A percentile compares a stretch with the other conserved stretches of the same genome.
Evolutionary conservation across 768 basidiomycete species (phyloP).

Genomic region (Suillus ampliporus): DNA sequence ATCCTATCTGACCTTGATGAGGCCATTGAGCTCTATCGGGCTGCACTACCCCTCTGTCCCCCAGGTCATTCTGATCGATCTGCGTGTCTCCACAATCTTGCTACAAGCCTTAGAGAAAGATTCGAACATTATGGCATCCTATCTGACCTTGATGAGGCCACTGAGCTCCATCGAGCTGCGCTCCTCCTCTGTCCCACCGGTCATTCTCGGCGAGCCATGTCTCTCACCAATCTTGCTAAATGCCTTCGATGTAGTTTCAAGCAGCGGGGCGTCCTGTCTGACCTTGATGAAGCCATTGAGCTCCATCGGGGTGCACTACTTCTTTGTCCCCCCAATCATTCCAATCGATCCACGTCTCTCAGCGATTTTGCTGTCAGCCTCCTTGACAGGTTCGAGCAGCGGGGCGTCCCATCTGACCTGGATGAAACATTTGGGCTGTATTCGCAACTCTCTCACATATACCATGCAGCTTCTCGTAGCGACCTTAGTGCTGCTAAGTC

Average conservation of each 20-base stretch:
- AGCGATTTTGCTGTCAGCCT: no score
- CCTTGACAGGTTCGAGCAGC: no score
- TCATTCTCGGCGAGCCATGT: conserved; percentile 2
- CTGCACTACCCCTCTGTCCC: conserved; percentile 23
- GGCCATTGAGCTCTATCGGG: conserved; percentile 4
- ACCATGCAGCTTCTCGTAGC: neutral
- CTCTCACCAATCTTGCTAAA: neutral
- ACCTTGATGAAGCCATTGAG: conserved; percentile 24
- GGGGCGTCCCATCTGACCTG: no score
- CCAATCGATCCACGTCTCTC: no score
- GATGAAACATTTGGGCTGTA: no score
- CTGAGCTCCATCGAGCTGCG: conserved; percentile 20
- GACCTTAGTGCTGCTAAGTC: conserved; percentile 16
- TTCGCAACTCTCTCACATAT: no score
- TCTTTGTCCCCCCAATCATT: conserved; percentile 22
- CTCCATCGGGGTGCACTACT: conserved; percentile 20
- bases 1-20: conserved; percentile 30
- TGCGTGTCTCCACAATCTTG: no score
- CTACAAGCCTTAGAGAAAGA: no score
- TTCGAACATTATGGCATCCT: no score
- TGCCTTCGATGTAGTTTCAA: conserved; percentile 29
- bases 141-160: no score
- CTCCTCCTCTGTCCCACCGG: conserved; percentile 26
- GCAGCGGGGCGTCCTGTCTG: conserved; percentile 22
- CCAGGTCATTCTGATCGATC: conserved; percentile 18